Percentiles rank a stretch among this genome's conserved stretches.
phyloP scores from a whole-genome alignment of 1,139 yeast genomes.

The Debaryomyces sp. region DNA sequence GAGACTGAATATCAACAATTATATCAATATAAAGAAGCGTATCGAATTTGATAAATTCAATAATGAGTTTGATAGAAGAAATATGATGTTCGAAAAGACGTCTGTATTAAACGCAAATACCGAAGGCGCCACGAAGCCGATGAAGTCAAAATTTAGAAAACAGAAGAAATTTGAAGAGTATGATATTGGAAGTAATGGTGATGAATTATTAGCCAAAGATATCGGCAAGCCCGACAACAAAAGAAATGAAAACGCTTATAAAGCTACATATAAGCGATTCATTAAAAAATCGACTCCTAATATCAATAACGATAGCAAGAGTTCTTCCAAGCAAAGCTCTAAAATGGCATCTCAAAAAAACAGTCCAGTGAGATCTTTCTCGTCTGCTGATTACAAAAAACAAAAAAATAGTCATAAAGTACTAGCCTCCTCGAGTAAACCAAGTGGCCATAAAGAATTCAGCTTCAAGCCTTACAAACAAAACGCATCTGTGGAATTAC shows the following conservation, averaged over 20 bases:
- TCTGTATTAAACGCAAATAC: background rate
- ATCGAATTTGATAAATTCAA: background rate
- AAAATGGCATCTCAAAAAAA: background rate
- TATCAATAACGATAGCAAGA: background rate
- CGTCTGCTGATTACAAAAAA: background rate
- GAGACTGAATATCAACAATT: conserved; percentile 23
- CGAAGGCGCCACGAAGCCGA: background rate
- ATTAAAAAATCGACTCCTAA: background rate
- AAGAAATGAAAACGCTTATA: background rate
- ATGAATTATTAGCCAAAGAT: conserved; percentile 18
- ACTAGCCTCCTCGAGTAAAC: background rate
- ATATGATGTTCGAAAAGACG: background rate
- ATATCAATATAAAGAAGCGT: conserved; percentile 16
- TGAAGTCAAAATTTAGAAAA: background rate
- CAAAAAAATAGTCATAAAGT: background rate
- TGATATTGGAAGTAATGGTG: conserved; percentile 28
- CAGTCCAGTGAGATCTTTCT: background rate
- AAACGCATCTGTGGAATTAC: background rate
- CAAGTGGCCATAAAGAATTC: background rate
- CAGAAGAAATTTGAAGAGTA: conserved; percentile 16
- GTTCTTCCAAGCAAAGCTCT: background rate
- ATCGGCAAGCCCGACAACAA: background rate
- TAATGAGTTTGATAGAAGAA: background rate
- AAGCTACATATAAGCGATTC: background rate
- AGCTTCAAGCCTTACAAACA: background rate